Conservation (phyloP, 352 stramenopile species). For the Halophytophthora polymorphica region DNA sequence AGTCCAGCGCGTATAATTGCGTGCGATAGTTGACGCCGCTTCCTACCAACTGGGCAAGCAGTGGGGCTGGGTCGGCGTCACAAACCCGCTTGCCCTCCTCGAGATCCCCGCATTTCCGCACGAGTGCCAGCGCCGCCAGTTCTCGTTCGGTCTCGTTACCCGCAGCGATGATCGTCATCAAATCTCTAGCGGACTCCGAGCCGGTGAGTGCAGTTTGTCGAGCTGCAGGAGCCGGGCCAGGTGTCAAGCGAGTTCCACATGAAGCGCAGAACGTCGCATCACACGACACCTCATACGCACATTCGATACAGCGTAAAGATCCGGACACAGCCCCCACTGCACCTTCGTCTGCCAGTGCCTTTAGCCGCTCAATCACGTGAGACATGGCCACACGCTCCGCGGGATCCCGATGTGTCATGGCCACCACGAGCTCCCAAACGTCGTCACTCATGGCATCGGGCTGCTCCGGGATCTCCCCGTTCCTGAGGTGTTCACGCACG, state of each 20-base stretch:
- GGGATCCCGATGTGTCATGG: constrained; percentile 1
- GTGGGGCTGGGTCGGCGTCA: too few relatives aligned
- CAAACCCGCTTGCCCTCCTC: too few relatives aligned
- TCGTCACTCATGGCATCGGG: constrained; percentile 6
- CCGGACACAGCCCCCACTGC: neutral
- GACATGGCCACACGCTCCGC: neutral
- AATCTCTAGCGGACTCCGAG: neutral
- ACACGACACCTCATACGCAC: neutral
- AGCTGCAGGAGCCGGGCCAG: neutral
- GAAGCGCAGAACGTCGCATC: neutral
- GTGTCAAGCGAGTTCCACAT: neutral
- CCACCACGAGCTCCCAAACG: constrained; percentile 10
- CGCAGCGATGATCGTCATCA: too few relatives aligned
- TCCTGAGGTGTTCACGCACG: constrained; percentile 2
- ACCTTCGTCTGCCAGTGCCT: neutral
- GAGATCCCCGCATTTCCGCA: too few relatives aligned
- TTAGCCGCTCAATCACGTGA: neutral
- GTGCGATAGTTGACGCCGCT: too few relatives aligned
- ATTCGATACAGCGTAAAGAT: constrained; percentile 1
- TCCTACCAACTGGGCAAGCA: too few relatives aligned
- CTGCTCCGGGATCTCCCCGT: constrained; percentile 2
- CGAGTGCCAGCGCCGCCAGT: too few relatives aligned
- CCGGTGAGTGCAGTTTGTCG: neutral
- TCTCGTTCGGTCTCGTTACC: too few relatives aligned
- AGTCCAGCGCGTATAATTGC: too few relatives aligned